These are phyloP conservation scores for Coniella vitis DNA, from an alignment of 2,329 filamentous ascomycete genomes.

Conservation along the genomic window DNA sequence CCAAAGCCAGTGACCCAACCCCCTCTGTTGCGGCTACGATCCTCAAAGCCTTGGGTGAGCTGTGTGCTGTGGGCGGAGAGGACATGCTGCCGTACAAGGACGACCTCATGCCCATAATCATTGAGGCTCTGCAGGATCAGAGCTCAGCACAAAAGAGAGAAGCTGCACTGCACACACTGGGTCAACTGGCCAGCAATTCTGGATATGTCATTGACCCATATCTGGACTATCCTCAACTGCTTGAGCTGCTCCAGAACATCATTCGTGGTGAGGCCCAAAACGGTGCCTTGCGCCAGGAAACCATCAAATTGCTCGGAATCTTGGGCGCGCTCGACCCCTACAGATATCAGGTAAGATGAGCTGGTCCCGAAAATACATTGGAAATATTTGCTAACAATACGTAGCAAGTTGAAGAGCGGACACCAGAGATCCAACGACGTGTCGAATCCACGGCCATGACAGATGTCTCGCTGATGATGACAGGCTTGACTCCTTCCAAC, in stretches of 20 bases:
- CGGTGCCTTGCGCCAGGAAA: constrained; percentile 80
- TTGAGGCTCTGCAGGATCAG: constrained; percentile 89
- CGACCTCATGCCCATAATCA: constrained; percentile 87
- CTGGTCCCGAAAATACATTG: not conserved
- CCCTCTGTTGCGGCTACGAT: constrained; percentile 89
- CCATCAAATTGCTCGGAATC: constrained; percentile 94
- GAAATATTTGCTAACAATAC: not conserved
- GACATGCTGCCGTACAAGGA: constrained; percentile 92
- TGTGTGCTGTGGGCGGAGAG: constrained; percentile 87
- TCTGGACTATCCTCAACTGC: constrained; percentile 84
- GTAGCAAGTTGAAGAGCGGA: constrained; percentile 76
- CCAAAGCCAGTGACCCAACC: constrained; percentile 80
- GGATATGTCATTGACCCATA: constrained; percentile 98
- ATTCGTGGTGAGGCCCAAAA: constrained; percentile 85
- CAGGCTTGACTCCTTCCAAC: constrained; percentile 87
- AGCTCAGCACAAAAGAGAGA: constrained; percentile 86
- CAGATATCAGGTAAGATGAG: constrained; percentile 61
- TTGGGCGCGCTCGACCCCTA: constrained; percentile 93
- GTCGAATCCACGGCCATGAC: constrained; percentile 63
- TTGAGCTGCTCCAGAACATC: constrained; percentile 88
- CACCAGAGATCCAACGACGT: constrained; percentile 69
- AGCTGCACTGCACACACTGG: constrained; percentile 81
- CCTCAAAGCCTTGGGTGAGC: constrained; percentile 88
- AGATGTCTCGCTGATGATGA: constrained; percentile 97
- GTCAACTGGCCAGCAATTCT: constrained; percentile 89